Evolutionary conservation across 805 yeast species (phyloP).

Genomic region (Metschnikowia gelsemii): DNA sequence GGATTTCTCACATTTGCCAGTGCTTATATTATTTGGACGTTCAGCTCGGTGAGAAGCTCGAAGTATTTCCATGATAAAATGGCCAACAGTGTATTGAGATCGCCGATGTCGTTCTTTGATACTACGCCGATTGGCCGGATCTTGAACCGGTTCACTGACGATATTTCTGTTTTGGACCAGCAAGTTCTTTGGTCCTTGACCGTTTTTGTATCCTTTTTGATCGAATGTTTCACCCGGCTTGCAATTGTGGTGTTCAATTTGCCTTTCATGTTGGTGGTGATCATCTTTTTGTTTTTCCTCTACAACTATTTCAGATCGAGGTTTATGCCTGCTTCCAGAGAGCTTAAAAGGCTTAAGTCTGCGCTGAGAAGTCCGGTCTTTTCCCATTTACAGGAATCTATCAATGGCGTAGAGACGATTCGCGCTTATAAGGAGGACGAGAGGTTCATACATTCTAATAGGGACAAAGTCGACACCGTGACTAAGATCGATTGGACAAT

Average conservation of each 20-base stretch:
- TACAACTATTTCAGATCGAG: constrained; percentile 32
- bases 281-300: constrained; percentile 26
- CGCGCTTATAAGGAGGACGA: constrained; percentile 32
- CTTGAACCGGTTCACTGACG: constrained; percentile 40
- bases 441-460: constrained; percentile 29
- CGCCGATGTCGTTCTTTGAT: constrained; percentile 44
- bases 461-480: constrained; percentile 26
- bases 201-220: constrained; percentile 22
- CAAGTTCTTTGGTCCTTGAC: constrained; percentile 34
- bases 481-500: constrained; percentile 24
- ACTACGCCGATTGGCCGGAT: constrained; percentile 43
- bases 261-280: constrained; percentile 34
- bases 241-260: constrained; percentile 32
- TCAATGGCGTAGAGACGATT: constrained; percentile 38
- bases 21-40: constrained; percentile 32
- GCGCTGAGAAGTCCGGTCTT: constrained; percentile 34
- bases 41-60: constrained; percentile 32
- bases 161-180: constrained; percentile 33
- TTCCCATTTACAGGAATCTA: constrained; percentile 38
- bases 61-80: constrained; percentile 36
- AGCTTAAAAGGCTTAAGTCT: constrained; percentile 33
- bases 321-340: constrained; percentile 38
- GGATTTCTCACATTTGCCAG: constrained; percentile 29
- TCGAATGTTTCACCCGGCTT: constrained; percentile 30
- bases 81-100: constrained; percentile 34